Evolutionary conservation across 441 rosid genomes (phyloP).

Genomic region (Gossypium laxum): DNA sequence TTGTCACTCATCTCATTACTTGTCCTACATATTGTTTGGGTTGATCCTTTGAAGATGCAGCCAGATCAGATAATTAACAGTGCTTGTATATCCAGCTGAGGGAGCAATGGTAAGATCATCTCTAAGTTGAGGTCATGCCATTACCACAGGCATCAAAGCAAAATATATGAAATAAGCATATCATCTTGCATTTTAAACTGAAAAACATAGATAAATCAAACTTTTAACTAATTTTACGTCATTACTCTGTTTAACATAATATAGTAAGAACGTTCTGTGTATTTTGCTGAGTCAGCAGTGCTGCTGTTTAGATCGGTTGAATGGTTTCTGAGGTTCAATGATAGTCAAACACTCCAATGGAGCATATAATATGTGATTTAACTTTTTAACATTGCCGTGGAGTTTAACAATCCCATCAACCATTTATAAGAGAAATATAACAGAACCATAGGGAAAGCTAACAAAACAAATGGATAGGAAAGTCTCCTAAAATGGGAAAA

Average conservation of each 20-base stretch:
- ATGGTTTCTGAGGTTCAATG: too few relatives aligned
- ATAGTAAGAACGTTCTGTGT: not conserved
- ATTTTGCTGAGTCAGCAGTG: not conserved
- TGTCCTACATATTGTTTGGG: not conserved
- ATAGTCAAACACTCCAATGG: too few relatives aligned
- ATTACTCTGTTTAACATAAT: not conserved
- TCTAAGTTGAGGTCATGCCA: too few relatives aligned
- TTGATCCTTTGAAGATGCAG: not conserved
- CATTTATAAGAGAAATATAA: not conserved
- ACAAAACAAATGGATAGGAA: constrained; percentile 13
- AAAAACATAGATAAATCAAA: not conserved
- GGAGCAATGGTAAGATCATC: too few relatives aligned
- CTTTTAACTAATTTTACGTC: not conserved
- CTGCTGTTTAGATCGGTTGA: not conserved
- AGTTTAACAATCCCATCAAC: too few relatives aligned
- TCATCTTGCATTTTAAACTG: not conserved
- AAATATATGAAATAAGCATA: too few relatives aligned
- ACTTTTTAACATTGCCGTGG: too few relatives aligned
- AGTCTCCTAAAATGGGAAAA: constrained; percentile 15
- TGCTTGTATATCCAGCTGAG: not conserved
- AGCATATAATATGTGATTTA: too few relatives aligned
- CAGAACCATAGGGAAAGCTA: not conserved
- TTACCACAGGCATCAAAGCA: too few relatives aligned
- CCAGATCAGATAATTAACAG: not conserved
- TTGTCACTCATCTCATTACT: not conserved